Conservation (phyloP, 1,139 yeast species). For the Yamadazyma triangularis region DNA sequence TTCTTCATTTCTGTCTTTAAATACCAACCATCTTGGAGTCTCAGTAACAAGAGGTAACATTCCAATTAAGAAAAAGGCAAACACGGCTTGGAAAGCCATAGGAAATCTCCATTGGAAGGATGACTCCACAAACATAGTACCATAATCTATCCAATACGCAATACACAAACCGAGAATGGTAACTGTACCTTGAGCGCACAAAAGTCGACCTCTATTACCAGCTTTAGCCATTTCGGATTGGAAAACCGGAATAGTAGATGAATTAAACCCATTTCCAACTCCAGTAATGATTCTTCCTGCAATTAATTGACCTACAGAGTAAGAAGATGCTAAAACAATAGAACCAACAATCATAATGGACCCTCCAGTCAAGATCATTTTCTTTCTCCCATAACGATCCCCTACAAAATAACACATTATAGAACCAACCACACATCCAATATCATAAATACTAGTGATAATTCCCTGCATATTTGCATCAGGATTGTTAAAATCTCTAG, state of each 20-base stretch:
- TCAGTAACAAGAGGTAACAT: conserved; percentile 55
- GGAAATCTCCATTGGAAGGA: conserved; percentile 52
- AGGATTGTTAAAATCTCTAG: conserved; percentile 8
- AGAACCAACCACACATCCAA: conserved; percentile 16
- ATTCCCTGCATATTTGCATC: conserved; percentile 18
- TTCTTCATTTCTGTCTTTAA: conserved; percentile 39
- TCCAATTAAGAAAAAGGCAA: conserved; percentile 20
- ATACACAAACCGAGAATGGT: conserved; percentile 33
- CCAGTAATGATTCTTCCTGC: conserved; percentile 57
- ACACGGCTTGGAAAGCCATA: conserved; percentile 43
- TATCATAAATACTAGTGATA: conserved; percentile 16
- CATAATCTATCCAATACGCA: conserved; percentile 42
- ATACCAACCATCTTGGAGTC: conserved; percentile 51
- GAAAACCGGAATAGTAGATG: conserved; percentile 35
- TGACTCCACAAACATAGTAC: conserved; percentile 56
- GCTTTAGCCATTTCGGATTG: conserved; percentile 51
- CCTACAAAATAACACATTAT: conserved; percentile 24
- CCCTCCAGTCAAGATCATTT: conserved; percentile 49
- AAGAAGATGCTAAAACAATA: conserved; percentile 48
- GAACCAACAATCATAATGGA: conserved; percentile 55
- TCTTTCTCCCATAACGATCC: conserved; percentile 50
- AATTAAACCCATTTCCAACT: conserved; percentile 35
- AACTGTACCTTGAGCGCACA: conserved; percentile 54
- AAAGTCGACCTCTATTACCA: conserved; percentile 57
- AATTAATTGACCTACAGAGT: conserved; percentile 38